Evolutionary conservation across 2,329 filamentous ascomycete species (phyloP), one percentile per base, ranked within the genome.

Genomic region (Clarireedia homoeocarpa): DNA sequence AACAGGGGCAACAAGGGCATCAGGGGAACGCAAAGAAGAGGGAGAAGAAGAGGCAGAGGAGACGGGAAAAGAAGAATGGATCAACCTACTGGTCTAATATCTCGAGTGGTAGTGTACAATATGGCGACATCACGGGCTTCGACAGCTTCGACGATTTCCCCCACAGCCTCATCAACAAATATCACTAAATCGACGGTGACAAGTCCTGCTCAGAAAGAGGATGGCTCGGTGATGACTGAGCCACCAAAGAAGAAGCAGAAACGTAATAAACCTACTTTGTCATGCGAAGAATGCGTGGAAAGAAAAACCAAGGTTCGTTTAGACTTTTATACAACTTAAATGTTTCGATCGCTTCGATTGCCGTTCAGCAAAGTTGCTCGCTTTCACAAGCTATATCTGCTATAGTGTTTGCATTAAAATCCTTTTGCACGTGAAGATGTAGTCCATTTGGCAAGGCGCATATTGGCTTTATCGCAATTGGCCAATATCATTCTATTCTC

Each of bases 191-290:
- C 57, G 9, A 48, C 38, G 26, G 38, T 36, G 26, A 38, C 53
- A 39, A 55, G 47, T 46, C 53, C 61, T 23, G 30, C 59, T 34
- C 58, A 61, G 20, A 7, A 42, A 9, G 62, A 61, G 27, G 50
- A 62, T 49, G 60, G 39, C 12, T 51, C 54, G 20, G 6, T 17
- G 4, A 20, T 38, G 24, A 14, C 38, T 12, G 61, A 63, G 45
- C 63, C 60, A 10, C 54, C 58, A 4, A 69, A 64, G 59, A 88
- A 88, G 74, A 89, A 87, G 72, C 88, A 91, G 73, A 91, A 88
- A 74, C 82, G 88, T 48, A 92, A 92, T 72, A 92, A 92, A 70
- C 88, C 88, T 3, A 91, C 88, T 1, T 69, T 91, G 60, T 89
- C 85, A 49, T 91, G 88, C 66, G 80, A 84, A 59, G 86, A 90